These are phyloP conservation scores for Ploettnerulaceae sp. DNA, from an alignment of 2,329 filamentous ascomycete genomes.

Conservation along the genomic window DNA sequence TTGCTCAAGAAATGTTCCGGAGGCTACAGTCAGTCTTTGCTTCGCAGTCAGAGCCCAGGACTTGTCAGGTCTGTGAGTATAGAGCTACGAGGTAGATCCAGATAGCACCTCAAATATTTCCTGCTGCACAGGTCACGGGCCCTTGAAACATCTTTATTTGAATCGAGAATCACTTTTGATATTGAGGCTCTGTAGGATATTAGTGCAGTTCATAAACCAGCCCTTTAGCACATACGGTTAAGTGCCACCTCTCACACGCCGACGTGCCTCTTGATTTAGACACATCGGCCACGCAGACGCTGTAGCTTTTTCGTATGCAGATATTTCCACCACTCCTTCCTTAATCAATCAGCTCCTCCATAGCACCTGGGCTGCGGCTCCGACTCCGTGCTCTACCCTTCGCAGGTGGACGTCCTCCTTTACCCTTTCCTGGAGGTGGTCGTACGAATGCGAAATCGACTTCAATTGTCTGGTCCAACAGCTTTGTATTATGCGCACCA, in stretches of 20 bases:
- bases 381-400: conserved; percentile 33
- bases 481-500: conserved; percentile 68
- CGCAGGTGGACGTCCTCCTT: conserved; percentile 32
- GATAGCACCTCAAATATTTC: not conserved
- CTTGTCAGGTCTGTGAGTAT: too few species aligned
- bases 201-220: not conserved
- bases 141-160: not conserved
- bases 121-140: not conserved
- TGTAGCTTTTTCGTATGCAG: not conserved
- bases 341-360: conserved; percentile 28
- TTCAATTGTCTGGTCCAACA: conserved; percentile 74
- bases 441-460: conserved; percentile 85
- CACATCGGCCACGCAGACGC: conserved; percentile 23
- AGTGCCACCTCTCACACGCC: conserved; percentile 22
- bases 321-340: conserved; percentile 1
- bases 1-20: too few species aligned
- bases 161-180: conserved; percentile 8
- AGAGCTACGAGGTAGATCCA: too few species aligned
- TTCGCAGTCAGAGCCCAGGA: too few species aligned
- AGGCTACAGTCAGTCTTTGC: too few species aligned
- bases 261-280: conserved; percentile 22
- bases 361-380: conserved; percentile 31
- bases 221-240: conserved; percentile 36
- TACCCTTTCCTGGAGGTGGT: conserved; percentile 61
- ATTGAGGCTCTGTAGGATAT: conserved; percentile 10